phyloP scores from a whole-genome alignment of 1,139 yeast genomes.

The Meyerozyma sp. region DNA sequence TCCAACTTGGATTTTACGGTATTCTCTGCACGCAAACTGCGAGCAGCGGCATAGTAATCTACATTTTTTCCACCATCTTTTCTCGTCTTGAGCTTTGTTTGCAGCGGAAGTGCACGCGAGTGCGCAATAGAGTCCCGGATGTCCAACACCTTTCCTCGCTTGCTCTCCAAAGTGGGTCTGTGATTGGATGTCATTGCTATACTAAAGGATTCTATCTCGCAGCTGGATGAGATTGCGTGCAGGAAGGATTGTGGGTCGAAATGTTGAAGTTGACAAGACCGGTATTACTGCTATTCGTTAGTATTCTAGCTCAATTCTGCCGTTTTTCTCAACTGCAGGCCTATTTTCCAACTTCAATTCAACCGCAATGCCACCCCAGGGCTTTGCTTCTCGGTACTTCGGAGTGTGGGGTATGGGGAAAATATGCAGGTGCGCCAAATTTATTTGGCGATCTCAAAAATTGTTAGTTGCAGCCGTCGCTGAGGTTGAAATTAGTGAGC shows the following conservation, averaged over 20 bases:
- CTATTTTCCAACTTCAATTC: too few relatives aligned
- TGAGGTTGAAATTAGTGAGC: background rate
- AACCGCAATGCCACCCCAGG: too few relatives aligned
- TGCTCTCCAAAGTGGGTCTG: slow-evolving; percentile 85
- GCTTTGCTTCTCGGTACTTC: background rate
- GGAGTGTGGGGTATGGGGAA: background rate
- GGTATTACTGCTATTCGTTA: too few relatives aligned
- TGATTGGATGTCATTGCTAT: slow-evolving; percentile 76
- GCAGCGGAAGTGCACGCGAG: slow-evolving; percentile 67
- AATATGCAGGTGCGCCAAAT: background rate
- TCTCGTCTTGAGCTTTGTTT: slow-evolving; percentile 60
- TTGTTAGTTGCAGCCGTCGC: background rate
- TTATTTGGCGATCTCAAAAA: background rate
- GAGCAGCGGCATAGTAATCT: background rate
- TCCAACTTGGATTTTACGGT: background rate
- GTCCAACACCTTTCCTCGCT: slow-evolving; percentile 56
- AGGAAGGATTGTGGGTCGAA: background rate
- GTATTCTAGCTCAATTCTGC: too few relatives aligned
- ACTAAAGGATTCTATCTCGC: background rate
- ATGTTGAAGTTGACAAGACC: too few relatives aligned
- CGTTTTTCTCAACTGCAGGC: too few relatives aligned
- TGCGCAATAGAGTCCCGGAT: slow-evolving; percentile 50
- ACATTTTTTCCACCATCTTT: slow-evolving; percentile 15
- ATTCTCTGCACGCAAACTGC: background rate
- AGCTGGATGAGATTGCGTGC: background rate